Evolutionary conservation across 352 stramenopile genomes (phyloP), one percentile per base, ranked within the genome.

Genomic region (Phytopythium aichiense): DNA sequence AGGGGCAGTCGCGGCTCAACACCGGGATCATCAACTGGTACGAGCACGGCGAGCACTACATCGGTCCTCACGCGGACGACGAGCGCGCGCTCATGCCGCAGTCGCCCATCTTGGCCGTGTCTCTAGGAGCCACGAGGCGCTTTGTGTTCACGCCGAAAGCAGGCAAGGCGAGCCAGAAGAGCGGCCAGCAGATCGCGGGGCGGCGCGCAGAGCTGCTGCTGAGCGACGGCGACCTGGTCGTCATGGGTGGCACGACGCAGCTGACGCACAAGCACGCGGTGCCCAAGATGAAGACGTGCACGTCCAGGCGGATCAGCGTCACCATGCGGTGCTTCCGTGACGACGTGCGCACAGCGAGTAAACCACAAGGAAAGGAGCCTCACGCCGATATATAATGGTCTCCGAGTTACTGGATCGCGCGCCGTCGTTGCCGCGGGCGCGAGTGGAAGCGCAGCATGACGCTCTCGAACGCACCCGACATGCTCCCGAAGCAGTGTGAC

Each of bases 21-120:
- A 67, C 65, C 30, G 84, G 74, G 38, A 68, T 96, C 5, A 60
- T 91, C 30, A 96, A 95, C 58, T 96, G 87, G 88, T 96, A 96
- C 61, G 72, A 75, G 6, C 67, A 91, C 51, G 84, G 81, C 30
- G 70, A 92, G 43, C 81, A 96, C 62, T 88, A 89, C 63, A 92
- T 96, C 48, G 88, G 85, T 8, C 72, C 84, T 0, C 88, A 94
- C 57, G 74, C 80, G 0, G 88, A 96, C 56, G 72, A 93, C 55
- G 86, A 91, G 57, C 49, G 63, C 9, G 68, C 77, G 30, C 72
- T 96, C 42, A 64, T 79, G 28, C 38, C 49, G 8, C 56, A 70
- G 2, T 80, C 71, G 48, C 87, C 87, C 1, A 88, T 95, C 43
- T 67, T 89, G 13, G 77, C 79, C 11, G 56, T 95, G n/a, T 91